A percentile compares a stretch with the other conserved stretches of the same genome.
These are phyloP conservation scores for Arthrobotrys conoides DNA, from an alignment of 2,329 filamentous ascomycete species.

Conservation along the genomic window DNA sequence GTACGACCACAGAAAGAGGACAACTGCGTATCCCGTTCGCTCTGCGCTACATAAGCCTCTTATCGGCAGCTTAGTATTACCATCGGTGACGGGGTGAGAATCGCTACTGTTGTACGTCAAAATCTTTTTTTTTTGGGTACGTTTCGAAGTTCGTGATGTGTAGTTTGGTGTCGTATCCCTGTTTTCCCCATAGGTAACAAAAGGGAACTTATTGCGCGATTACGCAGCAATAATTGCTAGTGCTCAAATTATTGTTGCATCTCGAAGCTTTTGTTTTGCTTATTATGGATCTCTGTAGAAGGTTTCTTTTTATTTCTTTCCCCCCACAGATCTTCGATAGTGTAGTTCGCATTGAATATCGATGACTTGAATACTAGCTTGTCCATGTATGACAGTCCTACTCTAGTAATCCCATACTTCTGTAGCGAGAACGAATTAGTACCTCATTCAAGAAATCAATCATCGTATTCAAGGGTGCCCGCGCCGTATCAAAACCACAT, in stretches of 20 bases:
- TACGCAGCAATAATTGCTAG: too few species aligned
- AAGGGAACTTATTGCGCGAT: too few species aligned
- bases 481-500: conserved; percentile 19
- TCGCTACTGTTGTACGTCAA: conserved; percentile 36
- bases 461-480: not conserved
- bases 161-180: too few species aligned
- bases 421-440: not conserved
- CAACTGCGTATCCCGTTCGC: conserved; percentile 31
- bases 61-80: conserved; percentile 57
- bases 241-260: too few species aligned
- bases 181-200: too few species aligned
- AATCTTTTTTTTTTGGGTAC: not conserved
- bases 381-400: too few species aligned
- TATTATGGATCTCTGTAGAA: too few species aligned
- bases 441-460: conserved; percentile 16
- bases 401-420: not conserved
- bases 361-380: too few species aligned
- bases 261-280: too few species aligned
- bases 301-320: too few species aligned
- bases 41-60: conserved; percentile 54
- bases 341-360: not conserved
- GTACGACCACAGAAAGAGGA: conserved; percentile 35
- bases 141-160: too few species aligned
- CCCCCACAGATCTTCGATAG: not conserved
- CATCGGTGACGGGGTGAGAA: conserved; percentile 57